phyloP scores from a whole-genome alignment of 169 alveolate species.

The Besnoitia besnoiti region DNA sequence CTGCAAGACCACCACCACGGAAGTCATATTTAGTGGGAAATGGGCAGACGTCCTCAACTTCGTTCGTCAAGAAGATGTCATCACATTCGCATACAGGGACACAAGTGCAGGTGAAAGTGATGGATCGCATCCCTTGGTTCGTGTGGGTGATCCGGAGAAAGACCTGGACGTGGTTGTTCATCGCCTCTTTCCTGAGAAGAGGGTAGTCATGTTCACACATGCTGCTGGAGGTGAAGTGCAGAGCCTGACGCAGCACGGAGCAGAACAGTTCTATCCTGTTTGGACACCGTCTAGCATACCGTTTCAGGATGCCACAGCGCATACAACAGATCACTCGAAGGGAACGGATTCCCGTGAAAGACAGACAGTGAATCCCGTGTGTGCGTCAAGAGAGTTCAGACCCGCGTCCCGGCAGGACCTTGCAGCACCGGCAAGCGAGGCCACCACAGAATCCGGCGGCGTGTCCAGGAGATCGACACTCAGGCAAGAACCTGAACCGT shows the following conservation, averaged over 20 bases:
- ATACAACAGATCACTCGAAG: background rate
- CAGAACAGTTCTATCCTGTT: background rate
- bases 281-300: background rate
- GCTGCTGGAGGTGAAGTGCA: background rate
- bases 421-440: too few relatives aligned
- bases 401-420: background rate
- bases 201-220: background rate
- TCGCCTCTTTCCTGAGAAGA: background rate
- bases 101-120: background rate
- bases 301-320: background rate
- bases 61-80: conserved; percentile 27
- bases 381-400: background rate
- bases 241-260: background rate
- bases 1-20: background rate
- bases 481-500: too few relatives aligned
- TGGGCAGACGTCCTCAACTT: conserved; percentile 38
- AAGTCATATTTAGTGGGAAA: background rate
- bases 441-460: too few relatives aligned
- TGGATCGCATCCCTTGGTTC: background rate
- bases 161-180: conserved; percentile 2
- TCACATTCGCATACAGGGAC: background rate
- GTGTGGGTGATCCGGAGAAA: background rate
- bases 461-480: too few relatives aligned
- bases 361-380: background rate
- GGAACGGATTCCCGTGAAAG: background rate